Base-by-base conservation (phyloP, 2,329 filamentous ascomycete genomes). In the Diaporthe aspalathi region DNA sequence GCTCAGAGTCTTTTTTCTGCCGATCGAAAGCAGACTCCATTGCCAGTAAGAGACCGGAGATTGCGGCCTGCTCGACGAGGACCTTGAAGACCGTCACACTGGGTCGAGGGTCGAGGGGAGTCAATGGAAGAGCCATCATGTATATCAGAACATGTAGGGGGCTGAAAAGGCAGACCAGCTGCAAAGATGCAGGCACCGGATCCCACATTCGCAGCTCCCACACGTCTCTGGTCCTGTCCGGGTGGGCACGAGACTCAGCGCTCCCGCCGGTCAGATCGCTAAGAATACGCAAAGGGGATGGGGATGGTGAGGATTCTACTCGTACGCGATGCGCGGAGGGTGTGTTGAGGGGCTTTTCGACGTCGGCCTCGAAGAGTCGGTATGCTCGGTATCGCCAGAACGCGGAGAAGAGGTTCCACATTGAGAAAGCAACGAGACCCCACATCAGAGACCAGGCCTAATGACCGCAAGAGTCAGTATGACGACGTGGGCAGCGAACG, bases 141-240 rank as follows among this genome's bases (percentile, higher is more conserved):
- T 99, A 97, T 35, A 98, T 88, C 60, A 97, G 83, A n/a, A 97
- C 89, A 82, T 99, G 97, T 0, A 94, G 93, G 0, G 96, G 96
- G 76, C 95, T 97, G 84, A 99, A 98, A 50, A 96, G 85, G 76
- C 94, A 96, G 78, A 98, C 94, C 3, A 98, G 84, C 47, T 91
- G 90, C 67, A 98, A 83, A 56, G 91, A 94, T 45, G 97, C 87
- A 2, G 95, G 94, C 57, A 95, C 88, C 43, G 97, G 96, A 79
- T 98, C 95, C 96, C 96, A 99, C 8, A 98, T 88, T 1, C 92
- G 89, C 63, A 99, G 83, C 81, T 99, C 95, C 96, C 96, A 99
- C 12, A 99, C 96, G 80, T 99, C 95, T 14, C 92, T 89, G 32
- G 89, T 88, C 70, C 91, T 90, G 78, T 96, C 92, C 0, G 95